phyloP scores from a whole-genome alignment of 345 rosid genomes.

The Dovyalis caffra region DNA sequence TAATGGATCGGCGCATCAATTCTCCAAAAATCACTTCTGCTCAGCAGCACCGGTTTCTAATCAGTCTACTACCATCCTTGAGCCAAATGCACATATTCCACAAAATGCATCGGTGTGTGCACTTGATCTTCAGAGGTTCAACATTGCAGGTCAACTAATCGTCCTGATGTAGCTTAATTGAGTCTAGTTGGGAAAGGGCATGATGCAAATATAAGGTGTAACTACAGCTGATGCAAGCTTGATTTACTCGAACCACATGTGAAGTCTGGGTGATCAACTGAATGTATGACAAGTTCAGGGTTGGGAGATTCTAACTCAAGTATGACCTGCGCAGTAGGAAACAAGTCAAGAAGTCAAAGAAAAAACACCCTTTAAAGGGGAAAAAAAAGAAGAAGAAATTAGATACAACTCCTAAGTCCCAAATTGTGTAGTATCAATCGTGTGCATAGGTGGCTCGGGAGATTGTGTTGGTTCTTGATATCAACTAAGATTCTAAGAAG shows the following conservation, averaged over 20 bases:
- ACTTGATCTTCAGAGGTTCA: neutral
- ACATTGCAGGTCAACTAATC: neutral
- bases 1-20: neutral
- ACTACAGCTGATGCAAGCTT: slow-evolving; percentile 39
- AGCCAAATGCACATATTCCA: neutral
- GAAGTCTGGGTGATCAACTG: slow-evolving; percentile 56
- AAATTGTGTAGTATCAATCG: too few relatives aligned
- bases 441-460: too few relatives aligned
- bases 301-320: slow-evolving; percentile 71
- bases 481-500: too few relatives aligned
- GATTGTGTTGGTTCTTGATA: too few relatives aligned
- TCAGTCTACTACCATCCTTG: neutral
- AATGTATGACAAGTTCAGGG: slow-evolving; percentile 42
- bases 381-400: neutral
- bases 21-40: neutral
- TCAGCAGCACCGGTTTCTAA: neutral
- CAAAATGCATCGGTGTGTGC: neutral
- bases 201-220: neutral
- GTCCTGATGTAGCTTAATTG: too few relatives aligned
- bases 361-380: neutral
- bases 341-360: neutral
- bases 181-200: too few relatives aligned
- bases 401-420: neutral
- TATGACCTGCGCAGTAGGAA: slow-evolving; percentile 44
- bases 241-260: slow-evolving; percentile 47